Evolutionary conservation across 179 eudicot species (phyloP).

Genomic region (Beta corolliflora): DNA sequence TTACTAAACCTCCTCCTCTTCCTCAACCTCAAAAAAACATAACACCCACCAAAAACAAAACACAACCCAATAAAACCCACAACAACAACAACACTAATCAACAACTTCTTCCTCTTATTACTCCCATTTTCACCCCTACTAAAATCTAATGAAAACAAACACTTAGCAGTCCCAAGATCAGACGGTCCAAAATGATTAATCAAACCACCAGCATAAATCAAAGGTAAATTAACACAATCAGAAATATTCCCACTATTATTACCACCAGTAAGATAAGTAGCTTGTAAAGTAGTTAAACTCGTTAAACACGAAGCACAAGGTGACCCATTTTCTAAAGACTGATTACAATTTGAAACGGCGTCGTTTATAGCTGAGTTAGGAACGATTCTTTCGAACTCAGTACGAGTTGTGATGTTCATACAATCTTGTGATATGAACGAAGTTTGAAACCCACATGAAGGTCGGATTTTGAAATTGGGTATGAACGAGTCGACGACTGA

Average conservation of each 20-base stretch:
- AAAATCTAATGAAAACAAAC: constrained; percentile 57
- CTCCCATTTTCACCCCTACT: background rate
- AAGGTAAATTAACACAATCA: constrained; percentile 67
- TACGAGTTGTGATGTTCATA: constrained; percentile 67
- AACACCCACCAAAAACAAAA: constrained; percentile 35
- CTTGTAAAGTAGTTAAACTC: constrained; percentile 45
- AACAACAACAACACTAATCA: constrained; percentile 39
- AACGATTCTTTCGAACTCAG: constrained; percentile 49
- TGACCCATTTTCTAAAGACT: constrained; percentile 47
- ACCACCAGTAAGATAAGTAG: constrained; percentile 48
- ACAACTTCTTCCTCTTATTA: constrained; percentile 26
- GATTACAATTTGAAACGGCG: constrained; percentile 58
- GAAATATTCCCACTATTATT: constrained; percentile 47
- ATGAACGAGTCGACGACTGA: constrained; percentile 41
- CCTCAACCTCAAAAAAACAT: constrained; percentile 23
- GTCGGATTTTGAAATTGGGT: constrained; percentile 50
- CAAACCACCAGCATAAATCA: constrained; percentile 66
- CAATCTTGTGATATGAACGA: constrained; percentile 72
- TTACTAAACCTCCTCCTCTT: constrained; percentile 22
- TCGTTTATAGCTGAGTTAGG: constrained; percentile 24
- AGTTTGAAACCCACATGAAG: constrained; percentile 57
- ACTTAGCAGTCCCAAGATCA: constrained; percentile 62
- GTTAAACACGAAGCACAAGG: constrained; percentile 77
- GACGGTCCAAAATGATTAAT: constrained; percentile 68
- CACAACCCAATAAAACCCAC: constrained; percentile 36